Evolutionary conservation across 2,329 filamentous ascomycete genomes (phyloP), one percentile per base, ranked within the genome.

Genomic region (Dactylellina leptospora): DNA sequence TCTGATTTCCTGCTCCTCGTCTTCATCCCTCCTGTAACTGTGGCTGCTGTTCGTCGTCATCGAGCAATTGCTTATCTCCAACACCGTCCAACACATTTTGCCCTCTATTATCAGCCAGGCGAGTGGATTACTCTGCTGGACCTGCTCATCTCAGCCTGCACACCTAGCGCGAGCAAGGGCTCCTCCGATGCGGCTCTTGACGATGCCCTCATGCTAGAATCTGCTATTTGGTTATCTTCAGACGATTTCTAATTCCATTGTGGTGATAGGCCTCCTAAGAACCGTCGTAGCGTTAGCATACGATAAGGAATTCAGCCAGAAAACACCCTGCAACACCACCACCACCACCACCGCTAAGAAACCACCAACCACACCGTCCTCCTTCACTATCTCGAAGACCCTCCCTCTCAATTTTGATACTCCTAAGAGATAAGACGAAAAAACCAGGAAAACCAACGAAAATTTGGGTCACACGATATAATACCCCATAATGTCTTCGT

Each of bases 401-500:
- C 30, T 51, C 36, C 28, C 56, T 50, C 27, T 38, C 59, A 22
- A 44, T 36, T 47, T 42, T 27, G 22, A 18, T 30, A 47, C 23
- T 33, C 23, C 10, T 58, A 13, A 27, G 13, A 51, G 53, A 54
- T 20, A 53, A 44, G 54, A 25, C 1, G 4, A 18, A 40, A 18
- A 44, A 62, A 36, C n/a, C 44, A 9, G 54, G 60, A 60, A 54
- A 28, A 25, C 45, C 30, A 44, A 48, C 44, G 28, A 27, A 4
- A 47, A 28, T 11, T 47, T 27, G 3, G 45, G 36, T 58, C 45
- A 51, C 44, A 71, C 58, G 58, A 63, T 63, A 71, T 61, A 56
- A 61, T 54, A 60, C 1, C 36, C 51, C 51, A 58, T 63, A 53
- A 76, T 75, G 72, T 64, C 74, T 33, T 68, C 75, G 50, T 59